Percentiles rank a stretch among this genome's conserved stretches.
Evolutionary conservation across 1,139 yeast genomes (phyloP).

Genomic region (Suzukiozyma palmioleophila): DNA sequence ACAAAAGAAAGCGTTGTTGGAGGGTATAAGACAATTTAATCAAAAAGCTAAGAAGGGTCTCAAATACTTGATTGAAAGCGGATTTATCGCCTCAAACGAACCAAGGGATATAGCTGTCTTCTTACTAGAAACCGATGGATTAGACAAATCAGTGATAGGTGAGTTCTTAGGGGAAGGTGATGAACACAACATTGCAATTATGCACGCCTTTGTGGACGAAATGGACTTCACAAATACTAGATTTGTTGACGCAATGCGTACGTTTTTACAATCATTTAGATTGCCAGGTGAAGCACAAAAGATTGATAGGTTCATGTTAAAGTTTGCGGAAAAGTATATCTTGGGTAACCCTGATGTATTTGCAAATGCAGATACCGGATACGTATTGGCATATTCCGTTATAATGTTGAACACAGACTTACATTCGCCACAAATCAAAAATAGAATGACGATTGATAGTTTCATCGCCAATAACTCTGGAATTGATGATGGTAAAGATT

Average conservation of each 20-base stretch:
- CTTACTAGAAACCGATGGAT: conserved; percentile 68
- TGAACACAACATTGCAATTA: conserved; percentile 68
- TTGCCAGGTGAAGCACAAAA: conserved; percentile 98
- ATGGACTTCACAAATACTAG: conserved; percentile 69
- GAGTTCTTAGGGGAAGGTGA: conserved; percentile 92
- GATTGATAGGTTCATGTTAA: conserved; percentile 92
- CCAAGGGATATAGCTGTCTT: conserved; percentile 74
- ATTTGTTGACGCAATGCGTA: conserved; percentile 84
- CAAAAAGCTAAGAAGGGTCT: conserved; percentile 83
- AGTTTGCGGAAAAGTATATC: conserved; percentile 89
- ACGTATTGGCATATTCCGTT: conserved; percentile 87
- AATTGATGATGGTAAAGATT: conserved; percentile 86
- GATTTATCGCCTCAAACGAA: conserved; percentile 56
- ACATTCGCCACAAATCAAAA: conserved; percentile 82
- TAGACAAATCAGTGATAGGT: conserved; percentile 83
- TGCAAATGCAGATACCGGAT: conserved; percentile 92
- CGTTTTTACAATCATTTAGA: conserved; percentile 80
- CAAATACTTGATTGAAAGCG: conserved; percentile 52
- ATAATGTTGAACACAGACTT: conserved; percentile 92
- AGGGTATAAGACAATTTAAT: conserved; percentile 76
- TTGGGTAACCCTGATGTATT: conserved; percentile 83
- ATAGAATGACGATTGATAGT: conserved; percentile 83
- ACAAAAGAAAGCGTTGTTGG: conserved; percentile 75
- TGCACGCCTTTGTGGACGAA: conserved; percentile 91
- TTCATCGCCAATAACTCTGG: conserved; percentile 85